Conservation (phyloP, 306 rosid genomes). For the Ochetophila trinervis region DNA sequence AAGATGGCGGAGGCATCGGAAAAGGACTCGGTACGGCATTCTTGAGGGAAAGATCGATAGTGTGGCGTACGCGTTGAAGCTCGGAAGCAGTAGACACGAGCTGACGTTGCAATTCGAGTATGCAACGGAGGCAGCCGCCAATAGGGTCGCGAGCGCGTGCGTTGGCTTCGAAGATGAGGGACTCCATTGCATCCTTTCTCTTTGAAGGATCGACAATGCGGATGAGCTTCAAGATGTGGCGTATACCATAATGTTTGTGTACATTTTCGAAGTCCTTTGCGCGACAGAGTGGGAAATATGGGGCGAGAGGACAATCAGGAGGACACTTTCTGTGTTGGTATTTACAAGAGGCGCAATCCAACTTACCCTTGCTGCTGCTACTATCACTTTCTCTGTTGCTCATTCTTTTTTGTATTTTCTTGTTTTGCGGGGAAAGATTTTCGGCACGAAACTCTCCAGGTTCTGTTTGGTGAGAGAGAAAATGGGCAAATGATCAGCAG, state of each 20-base stretch:
- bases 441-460: no score
- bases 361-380: no score
- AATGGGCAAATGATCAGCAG: no score
- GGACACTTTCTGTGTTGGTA: conserved; percentile 14
- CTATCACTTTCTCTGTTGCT: background rate
- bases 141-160: conserved; percentile 12
- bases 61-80: background rate
- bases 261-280: conserved; percentile 1
- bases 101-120: background rate
- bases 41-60: background rate
- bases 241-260: conserved; percentile 10
- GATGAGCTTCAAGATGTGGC: conserved; percentile 4
- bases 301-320: conserved; percentile 3
- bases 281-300: conserved; percentile 1
- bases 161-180: background rate
- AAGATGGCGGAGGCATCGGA: no score
- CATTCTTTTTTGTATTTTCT: background rate
- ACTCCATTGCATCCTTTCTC: background rate
- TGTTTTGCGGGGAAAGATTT: background rate
- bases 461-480: no score
- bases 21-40: no score
- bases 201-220: background rate
- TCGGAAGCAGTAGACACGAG: background rate
- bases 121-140: background rate
- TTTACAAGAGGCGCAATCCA: conserved; percentile 10